A percentile compares a stretch with the other conserved stretches of the same genome.
These are phyloP conservation scores for Blepharisma japonicum DNA, from an alignment of 73 alveolate species.

Conservation along the genomic window DNA sequence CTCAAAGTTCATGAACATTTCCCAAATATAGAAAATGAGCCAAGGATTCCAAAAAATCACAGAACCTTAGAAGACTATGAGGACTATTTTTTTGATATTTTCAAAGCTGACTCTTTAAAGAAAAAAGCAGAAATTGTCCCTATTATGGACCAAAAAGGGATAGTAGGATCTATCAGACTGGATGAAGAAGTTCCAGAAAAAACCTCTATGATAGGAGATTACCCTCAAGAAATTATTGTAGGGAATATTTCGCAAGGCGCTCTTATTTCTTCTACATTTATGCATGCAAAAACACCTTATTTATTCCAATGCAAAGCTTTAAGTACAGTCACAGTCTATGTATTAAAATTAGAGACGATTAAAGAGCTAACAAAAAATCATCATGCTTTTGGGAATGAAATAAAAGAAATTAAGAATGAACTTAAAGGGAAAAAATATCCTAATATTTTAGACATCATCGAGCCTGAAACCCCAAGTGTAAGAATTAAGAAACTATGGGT, in stretches of 20 bases:
- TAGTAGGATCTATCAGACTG: background rate
- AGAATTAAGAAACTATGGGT: background rate
- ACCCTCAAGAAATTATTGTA: slow-evolving; percentile 12
- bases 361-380: background rate
- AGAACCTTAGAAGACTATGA: background rate
- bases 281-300: background rate
- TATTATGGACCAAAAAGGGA: background rate
- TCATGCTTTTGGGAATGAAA: background rate
- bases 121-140: slow-evolving; percentile 6
- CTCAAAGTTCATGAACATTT: background rate
- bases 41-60: background rate
- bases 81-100: background rate
- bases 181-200: background rate
- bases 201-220: slow-evolving; percentile 5
- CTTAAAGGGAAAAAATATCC: background rate
- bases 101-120: background rate
- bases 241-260: background rate
- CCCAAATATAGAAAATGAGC: background rate
- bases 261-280: background rate
- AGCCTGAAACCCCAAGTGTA: background rate
- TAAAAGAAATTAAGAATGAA: background rate
- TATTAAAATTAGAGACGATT: background rate
- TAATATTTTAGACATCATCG: background rate
- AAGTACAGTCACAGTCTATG: background rate
- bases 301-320: slow-evolving; percentile 5